Conservation (phyloP, 768 basidiomycete species). For the Pulveroboletus frians region DNA sequence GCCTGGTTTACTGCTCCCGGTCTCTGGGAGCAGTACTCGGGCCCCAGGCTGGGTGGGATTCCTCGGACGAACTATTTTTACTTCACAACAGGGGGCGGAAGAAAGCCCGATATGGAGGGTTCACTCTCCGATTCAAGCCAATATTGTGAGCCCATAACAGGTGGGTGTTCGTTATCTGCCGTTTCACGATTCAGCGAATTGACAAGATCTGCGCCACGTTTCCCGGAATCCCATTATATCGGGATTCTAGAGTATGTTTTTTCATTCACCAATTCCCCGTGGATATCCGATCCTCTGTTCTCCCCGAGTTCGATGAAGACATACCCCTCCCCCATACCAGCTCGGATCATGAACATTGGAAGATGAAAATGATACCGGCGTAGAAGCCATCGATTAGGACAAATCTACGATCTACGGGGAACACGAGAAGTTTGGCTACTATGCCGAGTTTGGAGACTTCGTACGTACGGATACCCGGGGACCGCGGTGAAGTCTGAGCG, state of each 20-base stretch:
- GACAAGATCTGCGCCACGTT: slow-evolving; percentile 4
- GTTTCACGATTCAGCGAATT: background rate
- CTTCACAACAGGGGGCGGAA: too few relatives aligned
- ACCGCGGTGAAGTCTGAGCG: slow-evolving; percentile 6
- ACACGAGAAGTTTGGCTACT: background rate
- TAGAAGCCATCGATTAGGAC: slow-evolving; percentile 4
- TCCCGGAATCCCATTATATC: slow-evolving; percentile 9
- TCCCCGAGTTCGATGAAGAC: too few relatives aligned
- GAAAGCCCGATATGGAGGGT: too few relatives aligned
- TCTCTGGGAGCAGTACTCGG: too few relatives aligned
- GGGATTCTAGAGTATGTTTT: background rate
- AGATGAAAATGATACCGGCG: slow-evolving; percentile 1
- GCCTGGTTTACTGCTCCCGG: background rate
- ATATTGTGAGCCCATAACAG: background rate
- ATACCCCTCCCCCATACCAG: slow-evolving; percentile 6
- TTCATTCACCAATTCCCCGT: background rate
- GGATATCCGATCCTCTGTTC: background rate
- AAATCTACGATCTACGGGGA: slow-evolving; percentile 2
- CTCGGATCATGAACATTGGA: background rate
- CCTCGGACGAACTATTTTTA: too few relatives aligned
- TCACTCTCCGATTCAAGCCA: too few relatives aligned
- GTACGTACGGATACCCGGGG: background rate
- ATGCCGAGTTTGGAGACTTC: too few relatives aligned
- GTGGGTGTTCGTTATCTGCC: background rate
- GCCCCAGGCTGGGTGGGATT: too few relatives aligned